Evolutionary conservation across 257 asterid genomes (phyloP), one percentile per base, ranked within the genome.

Genomic region (Solanum medicagineum): DNA sequence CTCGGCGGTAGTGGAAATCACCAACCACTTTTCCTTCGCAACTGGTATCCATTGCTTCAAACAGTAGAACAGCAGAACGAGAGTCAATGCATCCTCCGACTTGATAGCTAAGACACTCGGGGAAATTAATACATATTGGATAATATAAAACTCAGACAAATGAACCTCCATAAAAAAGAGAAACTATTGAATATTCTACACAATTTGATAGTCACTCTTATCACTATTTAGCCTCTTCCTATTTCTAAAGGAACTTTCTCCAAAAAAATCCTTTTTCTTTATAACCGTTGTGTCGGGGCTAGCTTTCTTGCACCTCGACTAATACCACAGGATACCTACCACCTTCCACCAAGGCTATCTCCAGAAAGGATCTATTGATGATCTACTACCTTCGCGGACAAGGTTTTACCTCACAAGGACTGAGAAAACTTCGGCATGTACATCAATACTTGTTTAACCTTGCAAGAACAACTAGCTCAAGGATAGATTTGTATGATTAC

Each of bases 31-130:
- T 81, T 94, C 97, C 90, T 92, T 93, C 53, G 92, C 85, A 82
- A 92, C 90, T 10, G 97, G 99, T 73, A 94, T 86, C 95, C 89
- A 93, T 92, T 93, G 93, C 99, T 96, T 90, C 92, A 77, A 77
- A 77, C 63, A 51, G 63, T 77, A 75, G 81, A 75, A 4, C 80
- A 73, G 57, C 11, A 45, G 57, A 73, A n/a, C 2, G 19, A 71
- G 26, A 19, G 57, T 73, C 81, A 73, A 44, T 4, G 11, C 55
- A n/a, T 44, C 45, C 19, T 56, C 40, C n/a, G 0, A 45, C 40
- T 73, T 42, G 56, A 71, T 70, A 44, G 17, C 17, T 20, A 42
- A 71, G 9, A 71, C 19, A 71, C 56, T 71, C 36, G 0, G 32
- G 17, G 44, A 71, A 44, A 70, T 29, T 40, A 44, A 45, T n/a